phyloP scores from a whole-genome alignment of 2,329 filamentous ascomycete genomes.

The Ilyonectria robusta region DNA sequence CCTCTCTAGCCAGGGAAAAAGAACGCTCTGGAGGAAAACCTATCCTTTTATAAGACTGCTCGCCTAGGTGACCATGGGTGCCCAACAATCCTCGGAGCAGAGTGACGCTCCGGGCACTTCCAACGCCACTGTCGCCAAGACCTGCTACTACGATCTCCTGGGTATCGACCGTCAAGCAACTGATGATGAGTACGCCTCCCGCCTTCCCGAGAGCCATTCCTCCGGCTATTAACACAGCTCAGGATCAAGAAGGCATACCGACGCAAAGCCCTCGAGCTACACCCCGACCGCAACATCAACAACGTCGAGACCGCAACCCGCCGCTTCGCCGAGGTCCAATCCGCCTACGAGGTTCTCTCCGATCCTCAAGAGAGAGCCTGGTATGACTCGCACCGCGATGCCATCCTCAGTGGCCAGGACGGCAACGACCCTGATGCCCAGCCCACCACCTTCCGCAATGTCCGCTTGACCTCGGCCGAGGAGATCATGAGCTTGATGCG shows the following conservation, averaged over 20 bases:
- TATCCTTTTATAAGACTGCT: not conserved
- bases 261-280: conserved; percentile 89
- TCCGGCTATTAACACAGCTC: conserved; percentile 18
- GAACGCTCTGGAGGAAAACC: not conserved
- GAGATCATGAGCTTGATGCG: conserved; percentile 85
- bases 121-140: conserved; percentile 67
- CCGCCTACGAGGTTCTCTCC: conserved; percentile 95
- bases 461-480: conserved; percentile 83
- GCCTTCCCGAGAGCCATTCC: not conserved
- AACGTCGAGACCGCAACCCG: conserved; percentile 87
- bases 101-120: conserved; percentile 52
- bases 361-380: conserved; percentile 96
- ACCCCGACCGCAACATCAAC: conserved; percentile 93
- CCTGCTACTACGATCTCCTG: conserved; percentile 89
- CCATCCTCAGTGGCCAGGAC: conserved; percentile 80
- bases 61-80: conserved; percentile 61
- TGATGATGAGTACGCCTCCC: conserved; percentile 79
- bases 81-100: conserved; percentile 66
- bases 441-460: conserved; percentile 75
- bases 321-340: conserved; percentile 91
- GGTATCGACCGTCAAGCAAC: conserved; percentile 79
- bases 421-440: conserved; percentile 59
- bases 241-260: conserved; percentile 96
- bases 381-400: conserved; percentile 95
- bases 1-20: not conserved